Evolutionary conservation across 352 stramenopile species (phyloP).

Genomic region (Phytopythium kandeliae): DNA sequence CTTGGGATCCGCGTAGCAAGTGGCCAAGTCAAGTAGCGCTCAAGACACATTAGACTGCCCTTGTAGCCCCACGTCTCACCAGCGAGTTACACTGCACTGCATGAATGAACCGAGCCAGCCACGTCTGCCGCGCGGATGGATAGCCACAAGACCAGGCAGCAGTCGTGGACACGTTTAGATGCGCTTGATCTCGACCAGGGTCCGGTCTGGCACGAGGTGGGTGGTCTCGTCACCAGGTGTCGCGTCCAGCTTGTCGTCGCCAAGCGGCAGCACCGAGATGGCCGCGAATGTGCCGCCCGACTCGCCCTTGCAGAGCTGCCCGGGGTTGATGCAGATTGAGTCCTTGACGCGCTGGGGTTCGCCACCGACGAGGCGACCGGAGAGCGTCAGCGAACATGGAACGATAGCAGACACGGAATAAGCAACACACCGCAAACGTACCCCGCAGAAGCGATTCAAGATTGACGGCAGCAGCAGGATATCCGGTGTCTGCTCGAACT

Average conservation of each 20-base stretch:
- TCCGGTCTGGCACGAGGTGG: conserved; percentile 83
- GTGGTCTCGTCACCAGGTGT: conserved; percentile 34
- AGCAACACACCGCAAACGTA: conserved; percentile 23
- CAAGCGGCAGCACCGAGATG: conserved; percentile 89
- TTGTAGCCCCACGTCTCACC: too few species aligned
- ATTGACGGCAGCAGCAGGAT: conserved; percentile 94
- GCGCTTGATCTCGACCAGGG: conserved; percentile 89
- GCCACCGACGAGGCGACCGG: background rate
- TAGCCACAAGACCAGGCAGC: background rate
- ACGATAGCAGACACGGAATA: conserved; percentile 9
- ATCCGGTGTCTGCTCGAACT: conserved; percentile 91
- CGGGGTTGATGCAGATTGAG: conserved; percentile 94
- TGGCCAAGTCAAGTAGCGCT: too few species aligned
- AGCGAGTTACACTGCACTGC: too few species aligned
- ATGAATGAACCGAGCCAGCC: too few species aligned
- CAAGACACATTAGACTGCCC: too few species aligned
- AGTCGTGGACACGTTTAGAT: conserved; percentile 45
- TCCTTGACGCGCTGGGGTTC: conserved; percentile 70
- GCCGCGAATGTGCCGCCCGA: conserved; percentile 92
- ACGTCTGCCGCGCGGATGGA: too few species aligned
- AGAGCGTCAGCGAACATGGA: conserved; percentile 19
- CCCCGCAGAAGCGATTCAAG: conserved; percentile 86
- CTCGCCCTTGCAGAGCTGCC: conserved; percentile 90
- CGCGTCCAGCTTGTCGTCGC: conserved; percentile 66
- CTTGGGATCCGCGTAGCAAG: too few species aligned